Evolutionary conservation across 768 basidiomycete genomes (phyloP).

Genomic region (Boletus speciosus): DNA sequence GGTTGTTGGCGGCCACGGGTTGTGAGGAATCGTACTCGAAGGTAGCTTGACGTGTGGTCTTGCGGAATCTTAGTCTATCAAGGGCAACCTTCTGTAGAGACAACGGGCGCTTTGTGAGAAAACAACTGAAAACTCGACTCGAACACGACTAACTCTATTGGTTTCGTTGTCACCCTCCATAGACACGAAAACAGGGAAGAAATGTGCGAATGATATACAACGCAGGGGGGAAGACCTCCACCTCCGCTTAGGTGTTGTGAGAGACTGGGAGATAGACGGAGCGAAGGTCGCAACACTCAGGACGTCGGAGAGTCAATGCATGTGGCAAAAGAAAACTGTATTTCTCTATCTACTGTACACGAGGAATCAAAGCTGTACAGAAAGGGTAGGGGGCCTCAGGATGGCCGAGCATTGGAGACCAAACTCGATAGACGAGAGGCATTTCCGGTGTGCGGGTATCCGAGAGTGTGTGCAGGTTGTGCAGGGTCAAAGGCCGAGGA

Average conservation of each 20-base stretch:
- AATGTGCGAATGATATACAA: slow-evolving; percentile 14
- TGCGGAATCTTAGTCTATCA: slow-evolving; percentile 47
- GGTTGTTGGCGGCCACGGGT: slow-evolving; percentile 62
- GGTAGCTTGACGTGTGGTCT: slow-evolving; percentile 34
- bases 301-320: slow-evolving; percentile 57
- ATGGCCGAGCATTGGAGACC: background rate
- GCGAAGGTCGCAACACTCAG: slow-evolving; percentile 34
- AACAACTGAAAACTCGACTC: slow-evolving; percentile 26
- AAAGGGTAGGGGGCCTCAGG: slow-evolving; percentile 5
- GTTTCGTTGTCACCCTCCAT: slow-evolving; percentile 42
- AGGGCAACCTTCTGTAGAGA: slow-evolving; percentile 40
- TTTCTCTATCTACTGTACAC: slow-evolving; percentile 35
- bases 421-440: background rate
- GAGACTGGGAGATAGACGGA: slow-evolving; percentile 16
- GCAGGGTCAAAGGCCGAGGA: background rate
- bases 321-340: slow-evolving; percentile 41
- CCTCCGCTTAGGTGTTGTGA: slow-evolving; percentile 21
- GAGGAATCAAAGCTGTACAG: slow-evolving; percentile 23
- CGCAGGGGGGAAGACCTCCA: slow-evolving; percentile 8
- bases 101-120: slow-evolving; percentile 34
- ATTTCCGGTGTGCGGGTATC: background rate
- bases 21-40: slow-evolving; percentile 37
- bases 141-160: slow-evolving; percentile 46
- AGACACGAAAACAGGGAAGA: slow-evolving; percentile 42
- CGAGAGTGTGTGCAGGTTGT: background rate